Evolutionary conservation across 1,139 yeast species (phyloP).

Genomic region (Yamadazyma dushanensis): DNA sequence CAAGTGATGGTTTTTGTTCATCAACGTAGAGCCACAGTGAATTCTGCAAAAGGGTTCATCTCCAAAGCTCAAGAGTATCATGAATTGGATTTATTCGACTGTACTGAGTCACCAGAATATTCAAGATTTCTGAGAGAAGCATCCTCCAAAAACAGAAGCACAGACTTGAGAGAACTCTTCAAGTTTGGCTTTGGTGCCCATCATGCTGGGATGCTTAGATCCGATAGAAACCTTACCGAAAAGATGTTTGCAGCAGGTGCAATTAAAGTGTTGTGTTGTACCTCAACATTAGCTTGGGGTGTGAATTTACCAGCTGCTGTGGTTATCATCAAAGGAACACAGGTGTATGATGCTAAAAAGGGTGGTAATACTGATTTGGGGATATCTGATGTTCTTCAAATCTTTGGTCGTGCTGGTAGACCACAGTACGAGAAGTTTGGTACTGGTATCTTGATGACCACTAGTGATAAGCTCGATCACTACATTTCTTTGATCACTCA

Average conservation of each 20-base stretch:
- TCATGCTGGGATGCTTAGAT: constrained; percentile 95
- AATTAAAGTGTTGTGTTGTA: constrained; percentile 87
- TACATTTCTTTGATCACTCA: constrained; percentile 85
- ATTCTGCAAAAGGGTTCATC: constrained; percentile 74
- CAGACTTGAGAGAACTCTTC: constrained; percentile 80
- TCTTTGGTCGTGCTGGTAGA: constrained; percentile 99
- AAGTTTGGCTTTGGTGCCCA: constrained; percentile 87
- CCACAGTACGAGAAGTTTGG: constrained; percentile 95
- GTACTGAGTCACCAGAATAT: constrained; percentile 48
- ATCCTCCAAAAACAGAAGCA: constrained; percentile 65
- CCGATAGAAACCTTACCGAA: constrained; percentile 89
- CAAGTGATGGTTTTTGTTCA: constrained; percentile 98
- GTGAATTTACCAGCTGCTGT: constrained; percentile 98
- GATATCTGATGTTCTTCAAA: constrained; percentile 94
- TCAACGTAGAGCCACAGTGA: constrained; percentile 89
- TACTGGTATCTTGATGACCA: constrained; percentile 87
- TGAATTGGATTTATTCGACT: constrained; percentile 61
- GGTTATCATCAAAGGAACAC: constrained; percentile 94
- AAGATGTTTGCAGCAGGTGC: constrained; percentile 85
- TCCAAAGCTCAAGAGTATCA: constrained; percentile 63
- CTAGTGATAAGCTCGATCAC: constrained; percentile 79
- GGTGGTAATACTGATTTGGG: constrained; percentile 96
- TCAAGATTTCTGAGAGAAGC: constrained; percentile 63
- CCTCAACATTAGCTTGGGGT: constrained; percentile 99
- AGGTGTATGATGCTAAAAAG: constrained; percentile 88